These are phyloP conservation scores for Backusella circina DNA, from an alignment of 192 early-diverging fungal species.

Conservation along the genomic window DNA sequence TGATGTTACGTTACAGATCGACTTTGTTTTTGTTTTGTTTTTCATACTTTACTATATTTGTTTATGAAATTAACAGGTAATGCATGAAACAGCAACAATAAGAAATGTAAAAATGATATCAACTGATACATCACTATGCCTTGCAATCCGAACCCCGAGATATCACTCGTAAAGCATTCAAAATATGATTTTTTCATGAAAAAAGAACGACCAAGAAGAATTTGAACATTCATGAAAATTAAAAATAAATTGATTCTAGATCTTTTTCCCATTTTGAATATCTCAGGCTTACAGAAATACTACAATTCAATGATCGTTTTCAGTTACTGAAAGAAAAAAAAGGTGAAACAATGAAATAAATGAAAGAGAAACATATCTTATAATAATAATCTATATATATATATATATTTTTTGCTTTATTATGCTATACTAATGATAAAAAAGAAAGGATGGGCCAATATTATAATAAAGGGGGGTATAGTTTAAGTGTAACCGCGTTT, in stretches of 20 bases:
- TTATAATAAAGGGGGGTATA: neutral
- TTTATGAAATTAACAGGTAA: neutral
- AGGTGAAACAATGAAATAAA: neutral
- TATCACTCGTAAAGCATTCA: neutral
- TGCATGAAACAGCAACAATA: neutral
- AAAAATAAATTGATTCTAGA: neutral
- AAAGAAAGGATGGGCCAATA: neutral
- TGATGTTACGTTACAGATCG: neutral
- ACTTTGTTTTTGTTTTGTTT: neutral
- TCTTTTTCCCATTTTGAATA: neutral
- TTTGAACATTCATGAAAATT: neutral
- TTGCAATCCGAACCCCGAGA: neutral
- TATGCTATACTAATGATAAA: neutral
- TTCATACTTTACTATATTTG: neutral
- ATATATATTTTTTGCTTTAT: neutral
- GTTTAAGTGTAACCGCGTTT: neutral
- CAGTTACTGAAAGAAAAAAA: neutral
- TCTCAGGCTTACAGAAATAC: neutral
- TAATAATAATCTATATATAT: neutral
- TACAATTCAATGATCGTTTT: neutral
- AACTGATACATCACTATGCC: neutral
- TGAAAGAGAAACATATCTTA: neutral
- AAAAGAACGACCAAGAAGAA: neutral
- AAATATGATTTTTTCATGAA: neutral
- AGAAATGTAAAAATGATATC: neutral